Base-by-base conservation (phyloP, 345 rosid species). In the Acer yangbiense region DNA sequence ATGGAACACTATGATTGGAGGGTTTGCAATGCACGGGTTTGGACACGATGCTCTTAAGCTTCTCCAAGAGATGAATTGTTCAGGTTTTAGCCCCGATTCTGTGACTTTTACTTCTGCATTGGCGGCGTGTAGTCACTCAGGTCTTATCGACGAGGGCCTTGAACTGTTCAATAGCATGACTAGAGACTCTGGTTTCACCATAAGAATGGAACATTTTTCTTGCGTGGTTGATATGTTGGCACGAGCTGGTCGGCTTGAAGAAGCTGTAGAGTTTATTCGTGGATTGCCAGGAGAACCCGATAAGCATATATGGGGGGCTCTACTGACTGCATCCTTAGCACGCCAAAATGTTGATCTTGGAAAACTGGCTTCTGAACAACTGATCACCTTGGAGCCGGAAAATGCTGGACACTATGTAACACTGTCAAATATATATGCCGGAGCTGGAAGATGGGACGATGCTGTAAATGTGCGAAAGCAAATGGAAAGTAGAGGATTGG, bases 1-100 rank as follows among this genome's bases (percentile, higher is more conserved):
- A n/a, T 86, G 89, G 89, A 86, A 86, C 77, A 62, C 85, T 44
- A 82, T 84, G 83, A 82, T 84, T 4, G 87, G 84, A 46, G 50
- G 50, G 75, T 82, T 75, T 73, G 85, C 82, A 54, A 82, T 79
- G 78, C 50, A 46, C 10, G 50, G 50, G 50, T 14, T 46, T 46
- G 50, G 50, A 61, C 69, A 82, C 52, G 85, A 70, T 75, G 89
- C 87, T 60, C 82, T 86, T 60, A 58, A 72, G 60, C 80, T 86
- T 78, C 78, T 83, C 50, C 68, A 60, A 65, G 77, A 77, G 69
- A 86, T 84, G 87, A 76, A 32, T 21, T 54, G 5, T 41, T 78
- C 82, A 12, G 84, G 81, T 1, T 2, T 78, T 73, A 65, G 20
- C 62, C 85, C 86, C 46, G 64, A 81, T 81, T 77, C 86, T 20